Evolutionary conservation across 2,329 filamentous ascomycete species (phyloP).

Genomic region (Colletotrichum lindemuthianum): DNA sequence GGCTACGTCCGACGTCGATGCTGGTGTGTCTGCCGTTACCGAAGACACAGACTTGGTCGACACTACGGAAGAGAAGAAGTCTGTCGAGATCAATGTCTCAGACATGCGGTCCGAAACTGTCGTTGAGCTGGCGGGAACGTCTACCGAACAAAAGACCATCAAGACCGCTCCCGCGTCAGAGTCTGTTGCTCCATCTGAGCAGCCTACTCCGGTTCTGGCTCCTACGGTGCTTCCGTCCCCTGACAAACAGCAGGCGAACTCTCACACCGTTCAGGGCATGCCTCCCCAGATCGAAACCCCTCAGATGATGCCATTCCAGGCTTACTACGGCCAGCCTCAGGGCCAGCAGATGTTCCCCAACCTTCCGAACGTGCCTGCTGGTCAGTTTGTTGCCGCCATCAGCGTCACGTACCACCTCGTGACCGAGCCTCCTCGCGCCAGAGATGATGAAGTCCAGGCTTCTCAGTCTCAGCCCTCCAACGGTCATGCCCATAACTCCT

Average conservation of each 20-base stretch:
- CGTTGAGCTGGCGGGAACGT: too few relatives aligned
- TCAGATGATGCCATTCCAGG: not conserved
- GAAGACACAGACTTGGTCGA: too few relatives aligned
- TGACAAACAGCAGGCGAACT: not conserved
- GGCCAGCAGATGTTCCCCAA: slow-evolving; percentile 1
- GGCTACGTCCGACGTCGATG: too few relatives aligned
- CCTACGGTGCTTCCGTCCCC: not conserved
- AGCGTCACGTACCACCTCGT: slow-evolving; percentile 29
- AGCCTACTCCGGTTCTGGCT: not conserved
- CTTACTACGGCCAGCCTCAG: not conserved
- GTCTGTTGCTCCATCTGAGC: not conserved
- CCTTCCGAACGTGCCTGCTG: not conserved
- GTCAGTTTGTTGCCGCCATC: slow-evolving; percentile 6
- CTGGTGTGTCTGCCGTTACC: too few relatives aligned
- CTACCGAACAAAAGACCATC: too few relatives aligned
- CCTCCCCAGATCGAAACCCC: not conserved
- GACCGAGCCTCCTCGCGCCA: not conserved
- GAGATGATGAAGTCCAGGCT: not conserved
- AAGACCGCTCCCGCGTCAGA: not conserved
- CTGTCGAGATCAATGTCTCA: too few relatives aligned
- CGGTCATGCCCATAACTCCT: not conserved
- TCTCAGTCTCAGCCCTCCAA: not conserved
- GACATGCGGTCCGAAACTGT: not conserved
- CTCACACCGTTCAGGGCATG: not conserved
- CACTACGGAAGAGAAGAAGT: too few relatives aligned